Evolutionary conservation across 148 eudicot species (phyloP).

Genomic region (Chenopodium formosanum): DNA sequence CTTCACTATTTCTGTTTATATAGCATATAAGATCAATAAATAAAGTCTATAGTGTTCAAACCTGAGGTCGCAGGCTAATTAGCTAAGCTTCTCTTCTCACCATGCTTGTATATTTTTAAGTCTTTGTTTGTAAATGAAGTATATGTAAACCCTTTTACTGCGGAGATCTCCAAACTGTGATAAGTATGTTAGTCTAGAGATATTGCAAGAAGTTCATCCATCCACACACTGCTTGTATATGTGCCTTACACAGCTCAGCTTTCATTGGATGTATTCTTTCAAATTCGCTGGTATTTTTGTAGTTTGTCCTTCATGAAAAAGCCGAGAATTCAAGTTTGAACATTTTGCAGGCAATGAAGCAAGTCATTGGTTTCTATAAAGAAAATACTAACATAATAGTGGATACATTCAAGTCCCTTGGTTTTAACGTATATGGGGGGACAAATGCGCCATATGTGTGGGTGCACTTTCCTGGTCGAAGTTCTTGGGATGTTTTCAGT

Average conservation of each 20-base stretch:
- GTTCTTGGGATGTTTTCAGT: constrained; percentile 90
- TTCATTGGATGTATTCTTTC: neutral
- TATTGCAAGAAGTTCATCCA: neutral
- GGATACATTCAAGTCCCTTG: constrained; percentile 82
- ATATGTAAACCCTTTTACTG: no score
- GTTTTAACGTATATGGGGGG: constrained; percentile 87
- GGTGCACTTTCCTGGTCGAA: constrained; percentile 88
- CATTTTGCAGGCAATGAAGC: constrained; percentile 74
- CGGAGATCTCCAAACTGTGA: no score
- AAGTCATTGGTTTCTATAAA: constrained; percentile 85
- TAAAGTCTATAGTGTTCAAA: no score
- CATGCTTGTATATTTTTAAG: no score
- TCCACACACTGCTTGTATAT: neutral
- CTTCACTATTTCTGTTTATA: no score
- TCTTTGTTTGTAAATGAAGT: no score
- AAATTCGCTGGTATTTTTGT: neutral
- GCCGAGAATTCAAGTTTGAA: neutral
- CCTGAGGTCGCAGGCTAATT: no score
- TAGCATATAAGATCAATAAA: no score
- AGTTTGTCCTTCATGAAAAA: neutral
- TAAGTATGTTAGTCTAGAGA: no score
- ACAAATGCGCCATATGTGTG: constrained; percentile 90
- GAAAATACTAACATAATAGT: constrained; percentile 78
- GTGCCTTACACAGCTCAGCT: neutral
- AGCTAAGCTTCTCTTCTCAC: no score